Conservation (phyloP, 305 asterid genomes). For the Fraxinus velutina region DNA sequence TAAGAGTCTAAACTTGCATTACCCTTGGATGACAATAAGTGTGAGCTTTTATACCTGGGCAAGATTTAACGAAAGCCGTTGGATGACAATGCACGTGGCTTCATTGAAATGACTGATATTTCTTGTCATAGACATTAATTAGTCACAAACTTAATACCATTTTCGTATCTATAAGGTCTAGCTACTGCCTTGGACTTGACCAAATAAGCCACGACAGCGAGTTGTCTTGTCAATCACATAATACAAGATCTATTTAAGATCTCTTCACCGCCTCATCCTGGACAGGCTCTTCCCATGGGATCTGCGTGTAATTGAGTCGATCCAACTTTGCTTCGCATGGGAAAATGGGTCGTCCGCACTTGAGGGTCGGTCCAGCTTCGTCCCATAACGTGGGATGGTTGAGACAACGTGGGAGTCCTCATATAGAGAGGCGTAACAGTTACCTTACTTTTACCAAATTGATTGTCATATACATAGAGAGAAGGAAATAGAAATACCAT, state of each 20-base stretch:
- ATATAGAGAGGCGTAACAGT: background rate
- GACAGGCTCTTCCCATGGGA: background rate
- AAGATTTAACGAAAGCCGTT: background rate
- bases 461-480: background rate
- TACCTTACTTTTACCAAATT: background rate
- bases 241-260: background rate
- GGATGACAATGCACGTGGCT: background rate
- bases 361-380: background rate
- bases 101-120: no score
- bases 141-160: background rate
- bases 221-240: background rate
- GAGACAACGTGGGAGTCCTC: background rate
- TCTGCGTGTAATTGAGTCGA: background rate
- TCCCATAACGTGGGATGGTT: background rate
- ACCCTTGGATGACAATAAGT: background rate
- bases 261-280: background rate
- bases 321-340: background rate
- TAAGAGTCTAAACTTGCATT: background rate
- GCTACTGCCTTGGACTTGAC: background rate
- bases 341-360: background rate
- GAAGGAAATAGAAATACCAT: background rate
- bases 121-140: background rate
- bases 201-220: background rate
- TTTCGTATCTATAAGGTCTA: background rate
- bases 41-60: background rate